Evolutionary conservation across 2,329 filamentous ascomycete species (phyloP), one percentile per base, ranked within the genome.

Genomic region (Neonectria hederae): DNA sequence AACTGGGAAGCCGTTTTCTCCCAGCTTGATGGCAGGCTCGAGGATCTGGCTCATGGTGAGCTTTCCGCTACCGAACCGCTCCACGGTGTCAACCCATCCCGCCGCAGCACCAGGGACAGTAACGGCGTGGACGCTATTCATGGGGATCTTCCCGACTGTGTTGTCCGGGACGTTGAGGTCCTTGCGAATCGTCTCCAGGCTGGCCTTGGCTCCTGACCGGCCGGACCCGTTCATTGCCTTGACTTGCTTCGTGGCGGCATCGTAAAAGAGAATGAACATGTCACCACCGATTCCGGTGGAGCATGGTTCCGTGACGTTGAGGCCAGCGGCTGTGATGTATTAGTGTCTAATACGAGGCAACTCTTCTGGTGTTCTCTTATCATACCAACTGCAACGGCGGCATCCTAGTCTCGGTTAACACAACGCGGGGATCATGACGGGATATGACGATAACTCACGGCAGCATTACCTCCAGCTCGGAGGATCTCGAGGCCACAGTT

Each of bases 261-360:
- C 88, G 82, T 95, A 98, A 84, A 89, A 97, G 38, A 98, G 87
- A 78, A 94, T 94, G 81, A 98, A 99, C 89, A 97, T 94, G 80
- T 99, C 96, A 67, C 96, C 96, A 62, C 96, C 96, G 65, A 99
- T 97, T 43, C 96, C 96, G 0, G 96, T 98, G 6, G 92, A 96
- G 63, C 90, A 89, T 8, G 96, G 96, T 76, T 99, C 96, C 0
- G 95, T 97, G 76, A 98, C 87, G 80, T 97, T 98, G 61, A 99
- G 84, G 5, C 90, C 94, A 32, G 96, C 96, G 48, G 96, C 95
- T 93, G 62, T 4, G 3, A 5, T 5, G 0, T n/a, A 28, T 55
- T 65, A 54, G 32, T 17, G 42, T 32, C 7, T 2, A 1, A 21
- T 10, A n/a, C n/a, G 11, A 19, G 17, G 5, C 14, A 14, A 1